phyloP scores from a whole-genome alignment of 495 filamentous ascomycete species.

The Penicillium herquei region DNA sequence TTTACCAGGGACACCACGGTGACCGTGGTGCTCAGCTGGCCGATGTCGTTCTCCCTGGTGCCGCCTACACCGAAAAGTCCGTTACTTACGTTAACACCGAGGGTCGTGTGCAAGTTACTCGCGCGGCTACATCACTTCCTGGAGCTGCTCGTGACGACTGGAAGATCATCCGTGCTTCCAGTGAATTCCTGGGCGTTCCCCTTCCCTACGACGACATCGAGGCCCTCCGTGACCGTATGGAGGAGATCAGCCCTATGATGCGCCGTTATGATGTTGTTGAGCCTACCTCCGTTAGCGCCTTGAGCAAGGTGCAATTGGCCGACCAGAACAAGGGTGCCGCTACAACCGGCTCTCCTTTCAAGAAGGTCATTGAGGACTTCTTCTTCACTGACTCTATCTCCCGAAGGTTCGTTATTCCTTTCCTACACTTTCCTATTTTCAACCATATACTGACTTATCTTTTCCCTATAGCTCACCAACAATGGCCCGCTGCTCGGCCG shows the following conservation, averaged over 20 bases:
- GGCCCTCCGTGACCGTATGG: conserved; percentile 85
- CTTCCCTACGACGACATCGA: conserved; percentile 93
- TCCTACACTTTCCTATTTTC: neutral
- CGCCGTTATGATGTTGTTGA: conserved; percentile 89
- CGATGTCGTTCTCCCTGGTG: conserved; percentile 89
- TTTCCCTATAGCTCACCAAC: conserved; percentile 71
- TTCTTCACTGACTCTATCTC: conserved; percentile 97
- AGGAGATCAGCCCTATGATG: conserved; percentile 86
- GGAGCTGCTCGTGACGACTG: conserved; percentile 93
- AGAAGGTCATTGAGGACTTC: conserved; percentile 87
- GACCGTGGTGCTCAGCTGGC: conserved; percentile 90
- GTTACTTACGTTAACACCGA: conserved; percentile 97
- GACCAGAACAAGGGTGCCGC: conserved; percentile 91
- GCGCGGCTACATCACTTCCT: conserved; percentile 78
- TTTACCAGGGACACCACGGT: conserved; percentile 98
- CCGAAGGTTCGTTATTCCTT: conserved; percentile 63
- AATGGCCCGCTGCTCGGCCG: conserved; percentile 92
- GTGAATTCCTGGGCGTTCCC: conserved; percentile 83
- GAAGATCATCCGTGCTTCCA: conserved; percentile 93
- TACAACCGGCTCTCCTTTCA: conserved; percentile 63
- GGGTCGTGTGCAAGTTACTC: conserved; percentile 88
- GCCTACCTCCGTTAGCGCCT: conserved; percentile 61
- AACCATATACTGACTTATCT: conserved; percentile 25
- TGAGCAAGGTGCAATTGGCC: conserved; percentile 88
- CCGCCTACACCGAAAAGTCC: conserved; percentile 96